phyloP scores from a whole-genome alignment of 176 grass and related monocot genomes.

The Rhipidocladum racemiflorum region DNA sequence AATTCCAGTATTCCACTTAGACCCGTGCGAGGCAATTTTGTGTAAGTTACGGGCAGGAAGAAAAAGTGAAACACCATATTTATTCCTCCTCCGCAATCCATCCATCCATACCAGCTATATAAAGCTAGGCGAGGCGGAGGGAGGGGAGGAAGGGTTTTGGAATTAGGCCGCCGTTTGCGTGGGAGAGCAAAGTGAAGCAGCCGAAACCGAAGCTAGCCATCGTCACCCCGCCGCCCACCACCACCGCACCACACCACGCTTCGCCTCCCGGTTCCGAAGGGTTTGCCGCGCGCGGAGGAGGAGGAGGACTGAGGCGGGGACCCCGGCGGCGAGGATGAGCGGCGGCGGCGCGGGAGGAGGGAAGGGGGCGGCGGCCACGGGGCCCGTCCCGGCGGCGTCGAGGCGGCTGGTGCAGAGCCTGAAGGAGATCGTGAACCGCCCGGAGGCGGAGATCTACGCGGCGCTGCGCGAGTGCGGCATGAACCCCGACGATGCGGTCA shows the following conservation, averaged over 20 bases:
- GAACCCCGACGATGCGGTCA: slow-evolving; percentile 92
- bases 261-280: neutral
- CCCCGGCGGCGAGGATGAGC: slow-evolving; percentile 50
- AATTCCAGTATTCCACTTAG: too few relatives aligned
- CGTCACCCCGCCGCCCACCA: neutral
- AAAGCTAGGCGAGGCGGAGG: slow-evolving; percentile 21
- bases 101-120: slow-evolving; percentile 6
- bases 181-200: slow-evolving; percentile 44
- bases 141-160: slow-evolving; percentile 56
- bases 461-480: slow-evolving; percentile 94
- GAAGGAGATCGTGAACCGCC: slow-evolving; percentile 98
- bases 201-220: slow-evolving; percentile 38
- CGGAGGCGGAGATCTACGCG: slow-evolving; percentile 93
- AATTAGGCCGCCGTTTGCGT: slow-evolving; percentile 54
- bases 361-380: slow-evolving; percentile 40
- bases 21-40: neutral
- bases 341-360: slow-evolving; percentile 29
- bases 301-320: slow-evolving; percentile 32
- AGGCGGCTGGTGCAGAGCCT: slow-evolving; percentile 88
- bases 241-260: neutral
- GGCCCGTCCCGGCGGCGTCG: slow-evolving; percentile 54
- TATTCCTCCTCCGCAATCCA: slow-evolving; percentile 1
- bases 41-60: neutral
- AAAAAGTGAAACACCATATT: neutral
- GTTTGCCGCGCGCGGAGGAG: slow-evolving; percentile 6